These are phyloP conservation scores for Nannochloropsis salina DNA, from an alignment of 108 stramenopile species.

Conservation along the genomic window DNA sequence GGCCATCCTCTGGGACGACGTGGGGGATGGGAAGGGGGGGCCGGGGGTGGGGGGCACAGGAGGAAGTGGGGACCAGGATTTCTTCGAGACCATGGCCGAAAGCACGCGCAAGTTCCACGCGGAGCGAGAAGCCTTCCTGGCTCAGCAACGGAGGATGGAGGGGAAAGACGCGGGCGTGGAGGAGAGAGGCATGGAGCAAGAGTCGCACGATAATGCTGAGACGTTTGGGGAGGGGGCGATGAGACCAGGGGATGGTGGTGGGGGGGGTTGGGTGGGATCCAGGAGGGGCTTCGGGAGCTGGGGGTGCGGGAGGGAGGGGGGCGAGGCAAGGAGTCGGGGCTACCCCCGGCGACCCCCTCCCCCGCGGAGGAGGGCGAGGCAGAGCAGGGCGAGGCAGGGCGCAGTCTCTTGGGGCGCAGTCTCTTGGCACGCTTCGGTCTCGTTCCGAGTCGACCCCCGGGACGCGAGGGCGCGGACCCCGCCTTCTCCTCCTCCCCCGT, in stretches of 20 bases:
- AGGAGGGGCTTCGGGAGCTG: neutral
- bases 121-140: neutral
- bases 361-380: neutral
- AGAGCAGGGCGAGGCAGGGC: neutral
- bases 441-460: neutral
- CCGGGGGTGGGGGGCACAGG: neutral
- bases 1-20: neutral
- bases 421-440: neutral
- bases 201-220: neutral
- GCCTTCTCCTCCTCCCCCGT: neutral
- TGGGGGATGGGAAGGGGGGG: neutral
- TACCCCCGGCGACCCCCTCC: neutral
- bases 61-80: neutral
- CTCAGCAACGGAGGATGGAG: neutral
- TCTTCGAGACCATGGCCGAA: neutral
- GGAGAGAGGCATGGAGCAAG: neutral
- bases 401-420: neutral
- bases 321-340: neutral
- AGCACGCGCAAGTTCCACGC: neutral
- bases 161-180: neutral
- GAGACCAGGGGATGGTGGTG: neutral
- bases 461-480: neutral
- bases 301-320: neutral
- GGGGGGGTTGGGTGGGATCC: neutral
- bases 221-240: constrained; percentile 6